Evolutionary conservation across 768 basidiomycete species (phyloP).

Genomic region (Lactarius trivialis): DNA sequence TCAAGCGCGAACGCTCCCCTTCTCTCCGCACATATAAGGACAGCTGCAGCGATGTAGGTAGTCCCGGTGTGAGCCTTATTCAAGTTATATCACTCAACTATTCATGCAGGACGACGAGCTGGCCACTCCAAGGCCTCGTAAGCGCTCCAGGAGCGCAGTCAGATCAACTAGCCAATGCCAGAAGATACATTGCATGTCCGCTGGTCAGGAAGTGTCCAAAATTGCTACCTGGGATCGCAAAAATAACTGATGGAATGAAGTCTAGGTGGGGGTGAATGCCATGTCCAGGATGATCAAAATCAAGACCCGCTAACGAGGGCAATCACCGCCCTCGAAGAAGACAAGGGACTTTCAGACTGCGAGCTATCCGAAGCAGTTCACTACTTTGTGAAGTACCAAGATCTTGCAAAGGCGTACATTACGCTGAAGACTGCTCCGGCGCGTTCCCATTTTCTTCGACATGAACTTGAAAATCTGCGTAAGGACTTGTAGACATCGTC

Average conservation of each 20-base stretch:
- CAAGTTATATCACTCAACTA: neutral
- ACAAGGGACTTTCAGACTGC: neutral
- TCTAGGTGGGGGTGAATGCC: too few species aligned
- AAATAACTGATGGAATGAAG: neutral
- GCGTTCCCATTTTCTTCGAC: neutral
- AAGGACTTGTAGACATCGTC: neutral
- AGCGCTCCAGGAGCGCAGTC: neutral
- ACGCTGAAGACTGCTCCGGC: neutral
- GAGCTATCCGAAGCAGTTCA: neutral
- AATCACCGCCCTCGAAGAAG: neutral
- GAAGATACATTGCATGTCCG: neutral
- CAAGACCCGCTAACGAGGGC: neutral
- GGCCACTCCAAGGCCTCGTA: neutral
- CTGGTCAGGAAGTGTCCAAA: neutral
- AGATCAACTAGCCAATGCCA: neutral
- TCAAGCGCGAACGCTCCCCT: neutral
- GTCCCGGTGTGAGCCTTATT: neutral
- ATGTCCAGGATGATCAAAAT: too few species aligned
- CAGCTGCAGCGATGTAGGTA: neutral
- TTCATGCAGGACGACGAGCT: neutral
- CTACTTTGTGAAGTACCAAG: neutral
- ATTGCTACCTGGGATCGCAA: neutral
- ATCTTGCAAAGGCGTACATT: neutral
- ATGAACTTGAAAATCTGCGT: neutral
- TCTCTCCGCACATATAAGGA: neutral